Evolutionary conservation across 75 land plant species (phyloP).

Genomic region (Picea sitchensis): DNA sequence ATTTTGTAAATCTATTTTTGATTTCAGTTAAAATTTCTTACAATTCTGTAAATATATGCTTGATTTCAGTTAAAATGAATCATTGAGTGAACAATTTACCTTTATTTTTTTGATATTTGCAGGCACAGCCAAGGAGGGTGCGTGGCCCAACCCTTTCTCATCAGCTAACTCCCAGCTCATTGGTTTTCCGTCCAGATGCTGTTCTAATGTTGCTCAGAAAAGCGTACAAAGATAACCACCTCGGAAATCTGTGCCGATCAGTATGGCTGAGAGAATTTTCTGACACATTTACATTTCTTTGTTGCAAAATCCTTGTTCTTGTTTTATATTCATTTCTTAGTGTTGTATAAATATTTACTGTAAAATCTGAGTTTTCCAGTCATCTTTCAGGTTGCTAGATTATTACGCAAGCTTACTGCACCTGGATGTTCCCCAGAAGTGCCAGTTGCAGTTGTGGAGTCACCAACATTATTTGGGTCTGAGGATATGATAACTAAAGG

Average conservation of each 20-base stretch:
- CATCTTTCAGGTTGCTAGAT: slow-evolving; percentile 51
- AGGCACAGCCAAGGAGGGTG: slow-evolving; percentile 77
- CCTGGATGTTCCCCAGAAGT: slow-evolving; percentile 30
- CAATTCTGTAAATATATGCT: neutral
- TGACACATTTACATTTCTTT: neutral
- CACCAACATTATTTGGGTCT: slow-evolving; percentile 1
- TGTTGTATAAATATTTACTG: neutral
- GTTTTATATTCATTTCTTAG: neutral
- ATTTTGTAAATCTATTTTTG: too few relatives aligned
- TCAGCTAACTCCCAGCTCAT: slow-evolving; percentile 38
- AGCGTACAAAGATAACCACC: slow-evolving; percentile 70
- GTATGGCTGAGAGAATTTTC: slow-evolving; percentile 27
- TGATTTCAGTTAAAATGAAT: neutral
- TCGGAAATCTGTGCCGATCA: slow-evolving; percentile 57
- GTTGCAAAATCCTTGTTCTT: neutral
- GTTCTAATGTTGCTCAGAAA: slow-evolving; percentile 62
- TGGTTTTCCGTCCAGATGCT: slow-evolving; percentile 74
- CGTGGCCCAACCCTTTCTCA: slow-evolving; percentile 44
- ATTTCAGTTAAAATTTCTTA: neutral
- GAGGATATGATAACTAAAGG: slow-evolving; percentile 22
- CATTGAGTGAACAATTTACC: neutral
- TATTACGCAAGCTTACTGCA: slow-evolving; percentile 48
- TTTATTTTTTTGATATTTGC: slow-evolving; percentile 10
- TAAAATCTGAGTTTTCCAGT: neutral
- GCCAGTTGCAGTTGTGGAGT: slow-evolving; percentile 13